phyloP scores from a whole-genome alignment of 2,329 filamentous ascomycete genomes.

The Coniochaeta sp. region DNA sequence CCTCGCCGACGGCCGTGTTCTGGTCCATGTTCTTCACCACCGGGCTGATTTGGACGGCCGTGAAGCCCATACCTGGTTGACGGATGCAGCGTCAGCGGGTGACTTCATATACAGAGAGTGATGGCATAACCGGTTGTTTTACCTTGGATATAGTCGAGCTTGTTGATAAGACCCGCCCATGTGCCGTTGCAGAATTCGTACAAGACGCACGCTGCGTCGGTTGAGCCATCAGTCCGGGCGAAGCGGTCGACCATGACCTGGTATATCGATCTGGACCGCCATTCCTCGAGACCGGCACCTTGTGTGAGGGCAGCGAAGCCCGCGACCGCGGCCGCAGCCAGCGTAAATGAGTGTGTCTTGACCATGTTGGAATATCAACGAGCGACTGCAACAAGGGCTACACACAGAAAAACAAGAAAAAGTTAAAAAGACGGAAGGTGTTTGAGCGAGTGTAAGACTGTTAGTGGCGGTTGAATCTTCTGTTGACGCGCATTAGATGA shows the following conservation, averaged over 20 bases:
- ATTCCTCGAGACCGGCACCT: constrained; percentile 35
- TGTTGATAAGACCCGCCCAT: constrained; percentile 48
- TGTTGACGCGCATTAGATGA: constrained; percentile 1
- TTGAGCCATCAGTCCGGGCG: constrained; percentile 37
- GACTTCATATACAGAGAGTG: background rate
- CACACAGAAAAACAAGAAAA: background rate
- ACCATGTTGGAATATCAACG: constrained; percentile 4
- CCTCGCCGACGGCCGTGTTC: constrained; percentile 18
- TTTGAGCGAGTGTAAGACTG: background rate
- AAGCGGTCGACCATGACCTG: constrained; percentile 52
- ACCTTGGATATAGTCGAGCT: constrained; percentile 56
- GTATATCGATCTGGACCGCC: constrained; percentile 50
- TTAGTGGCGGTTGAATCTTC: background rate
- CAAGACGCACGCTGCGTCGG: constrained; percentile 35
- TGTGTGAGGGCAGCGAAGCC: constrained; percentile 22
- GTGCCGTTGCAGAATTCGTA: constrained; percentile 53
- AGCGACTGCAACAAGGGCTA: constrained; percentile 2
- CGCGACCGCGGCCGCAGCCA: constrained; percentile 13
- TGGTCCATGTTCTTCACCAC: constrained; percentile 36
- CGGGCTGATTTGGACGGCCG: constrained; percentile 52
- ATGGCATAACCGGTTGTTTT: constrained; percentile 5
- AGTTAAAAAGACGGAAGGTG: background rate
- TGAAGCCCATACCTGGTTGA: constrained; percentile 42
- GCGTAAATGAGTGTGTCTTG: constrained; percentile 1
- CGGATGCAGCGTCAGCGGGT: constrained; percentile 2